These are phyloP conservation scores for Pholiota conissans DNA, from an alignment of 768 basidiomycete species.

Conservation along the genomic window DNA sequence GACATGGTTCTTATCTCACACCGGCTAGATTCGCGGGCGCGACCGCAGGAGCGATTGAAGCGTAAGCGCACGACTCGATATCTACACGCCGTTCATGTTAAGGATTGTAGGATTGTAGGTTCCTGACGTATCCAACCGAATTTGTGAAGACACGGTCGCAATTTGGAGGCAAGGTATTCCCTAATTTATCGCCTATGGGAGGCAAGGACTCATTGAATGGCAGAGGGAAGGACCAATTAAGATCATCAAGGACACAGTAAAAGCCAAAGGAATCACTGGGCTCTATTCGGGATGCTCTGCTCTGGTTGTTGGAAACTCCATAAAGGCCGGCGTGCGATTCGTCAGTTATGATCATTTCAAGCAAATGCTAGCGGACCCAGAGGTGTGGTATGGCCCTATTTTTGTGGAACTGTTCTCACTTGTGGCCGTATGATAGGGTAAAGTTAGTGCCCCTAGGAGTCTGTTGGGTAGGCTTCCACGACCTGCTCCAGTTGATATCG, in stretches of 20 bases:
- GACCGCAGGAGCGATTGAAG: conserved; percentile 91
- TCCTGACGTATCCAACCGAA: conserved; percentile 87
- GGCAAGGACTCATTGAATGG: neutral
- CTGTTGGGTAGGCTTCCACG: conserved; percentile 56
- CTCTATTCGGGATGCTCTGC: conserved; percentile 95
- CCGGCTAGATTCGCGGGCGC: conserved; percentile 71
- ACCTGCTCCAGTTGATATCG: neutral
- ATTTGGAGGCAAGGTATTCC: conserved; percentile 79
- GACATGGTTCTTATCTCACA: neutral
- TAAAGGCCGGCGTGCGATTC: conserved; percentile 96
- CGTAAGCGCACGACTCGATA: conserved; percentile 48
- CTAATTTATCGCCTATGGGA: too few relatives aligned
- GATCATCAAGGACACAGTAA: conserved; percentile 74
- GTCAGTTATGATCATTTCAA: conserved; percentile 95
- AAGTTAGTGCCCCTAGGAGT: conserved; percentile 84
- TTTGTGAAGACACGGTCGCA: conserved; percentile 94
- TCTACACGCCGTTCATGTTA: conserved; percentile 25
- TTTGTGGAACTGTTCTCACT: neutral
- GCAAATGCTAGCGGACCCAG: conserved; percentile 70
- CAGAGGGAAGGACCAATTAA: conserved; percentile 66
- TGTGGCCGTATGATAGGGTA: conserved; percentile 56
- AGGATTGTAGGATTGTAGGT: conserved; percentile 49
- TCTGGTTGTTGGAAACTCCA: conserved; percentile 85
- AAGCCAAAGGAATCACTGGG: conserved; percentile 73
- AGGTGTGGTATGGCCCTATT: conserved; percentile 49